Conservation (phyloP, 768 basidiomycete species). For the Galerina sulciceps region DNA sequence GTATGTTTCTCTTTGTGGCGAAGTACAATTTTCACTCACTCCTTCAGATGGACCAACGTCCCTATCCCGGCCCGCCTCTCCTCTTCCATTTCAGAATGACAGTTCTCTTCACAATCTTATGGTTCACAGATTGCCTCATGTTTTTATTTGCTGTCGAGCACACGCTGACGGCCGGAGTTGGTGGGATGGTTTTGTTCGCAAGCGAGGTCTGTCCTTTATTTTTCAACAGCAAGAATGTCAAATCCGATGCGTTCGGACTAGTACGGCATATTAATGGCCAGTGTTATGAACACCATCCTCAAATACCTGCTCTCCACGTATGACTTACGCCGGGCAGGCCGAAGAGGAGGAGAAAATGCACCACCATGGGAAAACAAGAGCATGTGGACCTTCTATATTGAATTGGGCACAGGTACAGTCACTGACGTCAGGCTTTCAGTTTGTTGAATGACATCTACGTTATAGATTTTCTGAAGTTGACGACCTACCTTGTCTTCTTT, state of each 20-base stretch:
- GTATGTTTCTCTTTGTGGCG: slow-evolving; percentile 42
- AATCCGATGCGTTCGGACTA: slow-evolving; percentile 33
- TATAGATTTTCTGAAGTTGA: slow-evolving; percentile 90
- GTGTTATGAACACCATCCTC: slow-evolving; percentile 72
- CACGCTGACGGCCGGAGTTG: slow-evolving; percentile 77
- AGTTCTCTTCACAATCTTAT: slow-evolving; percentile 73
- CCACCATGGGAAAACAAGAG: slow-evolving; percentile 98
- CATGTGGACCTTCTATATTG: slow-evolving; percentile 96
- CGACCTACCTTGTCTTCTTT: slow-evolving; percentile 94
- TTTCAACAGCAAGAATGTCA: not conserved
- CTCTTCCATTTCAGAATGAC: slow-evolving; percentile 88
- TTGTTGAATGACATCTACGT: slow-evolving; percentile 11
- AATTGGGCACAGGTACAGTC: slow-evolving; percentile 77
- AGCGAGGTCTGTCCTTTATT: slow-evolving; percentile 69
- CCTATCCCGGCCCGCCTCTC: slow-evolving; percentile 81
- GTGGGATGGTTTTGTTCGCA: slow-evolving; percentile 93
- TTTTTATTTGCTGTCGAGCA: slow-evolving; percentile 82
- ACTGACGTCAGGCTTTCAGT: not conserved
- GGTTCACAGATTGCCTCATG: slow-evolving; percentile 76
- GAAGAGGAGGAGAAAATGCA: slow-evolving; percentile 80
- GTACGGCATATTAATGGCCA: slow-evolving; percentile 91
- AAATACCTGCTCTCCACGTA: slow-evolving; percentile 84
- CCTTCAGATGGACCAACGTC: slow-evolving; percentile 94
- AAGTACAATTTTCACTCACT: slow-evolving; percentile 10
- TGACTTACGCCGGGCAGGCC: slow-evolving; percentile 80